Evolutionary conservation across 257 asterid genomes (phyloP), one percentile per base, ranked within the genome.

Genomic region (Solanum pennellii): DNA sequence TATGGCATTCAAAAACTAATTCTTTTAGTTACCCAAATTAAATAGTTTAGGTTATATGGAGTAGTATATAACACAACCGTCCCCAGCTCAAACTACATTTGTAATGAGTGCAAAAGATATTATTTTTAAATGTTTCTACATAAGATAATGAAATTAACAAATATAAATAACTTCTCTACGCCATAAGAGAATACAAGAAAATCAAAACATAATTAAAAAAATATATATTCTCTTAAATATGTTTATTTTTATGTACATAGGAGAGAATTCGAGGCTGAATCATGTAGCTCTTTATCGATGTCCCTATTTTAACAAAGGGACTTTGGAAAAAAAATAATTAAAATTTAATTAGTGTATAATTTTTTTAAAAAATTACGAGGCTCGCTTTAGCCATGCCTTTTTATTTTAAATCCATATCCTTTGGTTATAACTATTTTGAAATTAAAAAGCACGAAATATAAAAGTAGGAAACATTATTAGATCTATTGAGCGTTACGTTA

Each of bases 281-380:
- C 65, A 7, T 0, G 65, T 20, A 56, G 12, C 25, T 56, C 25
- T 20, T 56, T 56, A 2, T 7, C 3, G 5, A 7, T 20, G 25
- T 20, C 11, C n/a, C 62, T 56, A 56, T 18, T 18, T 18, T 56
- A 56, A 56, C 62, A 56, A 18, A 56, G 11, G 4, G 18, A 56
- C 20, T 52, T 52, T 52, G 1, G 10, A 0, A 3, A 2, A 52
- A 49, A 8, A 14, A 47, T 1, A n/a, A n/a, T 47, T 47, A 33
- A 33, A 52, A 16, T 18, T 52, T 52, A 56, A 56, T 20, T 18
- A 56, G 2, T 7, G 9, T 56, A 56, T 11, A 20, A 56, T 16
- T 56, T 56, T 20, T 56, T 56, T 0, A 0, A 1, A 4, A 56
- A 20, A 20, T 56, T 56, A 56, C 0, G 1, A 3, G 5, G 1